A percentile compares a stretch with the other conserved stretches of the same genome.
These are phyloP conservation scores for Podospora sp. DNA, from an alignment of 495 filamentous ascomycete genomes.

Conservation along the genomic window DNA sequence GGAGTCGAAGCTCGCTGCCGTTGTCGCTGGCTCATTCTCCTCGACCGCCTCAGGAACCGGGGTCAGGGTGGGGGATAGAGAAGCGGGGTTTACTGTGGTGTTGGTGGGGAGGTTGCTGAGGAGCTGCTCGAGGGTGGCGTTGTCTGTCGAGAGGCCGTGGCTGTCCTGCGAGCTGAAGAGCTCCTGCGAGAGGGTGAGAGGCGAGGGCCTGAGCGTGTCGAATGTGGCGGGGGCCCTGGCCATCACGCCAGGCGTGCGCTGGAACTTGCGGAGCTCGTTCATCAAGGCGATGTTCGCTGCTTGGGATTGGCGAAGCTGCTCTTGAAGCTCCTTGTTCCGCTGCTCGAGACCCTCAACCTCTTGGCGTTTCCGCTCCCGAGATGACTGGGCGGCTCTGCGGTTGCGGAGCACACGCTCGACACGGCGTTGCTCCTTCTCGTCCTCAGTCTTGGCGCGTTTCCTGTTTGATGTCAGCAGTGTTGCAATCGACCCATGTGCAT, in stretches of 20 bases:
- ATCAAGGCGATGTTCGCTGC: conserved; percentile 65
- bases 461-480: conserved; percentile 47
- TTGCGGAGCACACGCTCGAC: conserved; percentile 97
- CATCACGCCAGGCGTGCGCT: conserved; percentile 55
- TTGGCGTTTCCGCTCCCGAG: conserved; percentile 89
- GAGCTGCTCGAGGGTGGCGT: conserved; percentile 40
- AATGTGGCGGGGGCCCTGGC: conserved; percentile 23
- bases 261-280: conserved; percentile 65
- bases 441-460: conserved; percentile 97
- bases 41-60: conserved; percentile 46
- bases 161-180: conserved; percentile 52
- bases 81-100: conserved; percentile 57
- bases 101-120: conserved; percentile 40
- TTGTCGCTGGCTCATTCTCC: conserved; percentile 24
- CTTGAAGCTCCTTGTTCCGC: conserved; percentile 71
- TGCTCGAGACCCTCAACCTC: conserved; percentile 89
- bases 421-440: conserved; percentile 97
- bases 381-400: conserved; percentile 93
- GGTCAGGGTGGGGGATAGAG: conserved; percentile 53
- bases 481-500: conserved; percentile 5
- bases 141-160: conserved; percentile 26
- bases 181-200: conserved; percentile 54
- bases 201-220: conserved; percentile 45
- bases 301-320: conserved; percentile 63
- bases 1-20: conserved; percentile 30